A percentile compares a stretch with the other conserved stretches of the same genome.
Conservation (phyloP, 2,329 filamentous ascomycete genomes). For the Claviceps monticola region DNA sequence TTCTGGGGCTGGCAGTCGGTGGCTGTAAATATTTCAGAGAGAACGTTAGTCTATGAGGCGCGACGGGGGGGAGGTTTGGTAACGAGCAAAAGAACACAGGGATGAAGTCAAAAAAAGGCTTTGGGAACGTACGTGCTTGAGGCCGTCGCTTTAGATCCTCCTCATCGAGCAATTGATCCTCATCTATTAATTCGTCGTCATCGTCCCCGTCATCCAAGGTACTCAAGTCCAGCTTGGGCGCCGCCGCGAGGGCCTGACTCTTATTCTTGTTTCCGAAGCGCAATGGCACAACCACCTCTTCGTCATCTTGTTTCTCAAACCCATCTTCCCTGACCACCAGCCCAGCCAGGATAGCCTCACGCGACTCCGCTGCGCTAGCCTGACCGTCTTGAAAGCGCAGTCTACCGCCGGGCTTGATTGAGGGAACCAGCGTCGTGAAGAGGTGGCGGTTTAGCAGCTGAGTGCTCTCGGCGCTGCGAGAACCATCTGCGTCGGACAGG, state of each 20-base stretch:
- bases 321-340: slow-evolving; percentile 49
- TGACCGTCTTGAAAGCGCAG: slow-evolving; percentile 59
- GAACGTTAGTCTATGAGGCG: not conserved
- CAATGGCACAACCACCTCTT: slow-evolving; percentile 41
- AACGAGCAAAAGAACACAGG: not conserved
- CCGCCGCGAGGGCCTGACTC: slow-evolving; percentile 7
- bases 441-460: slow-evolving; percentile 51
- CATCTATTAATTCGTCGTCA: slow-evolving; percentile 73
- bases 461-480: slow-evolving; percentile 43
- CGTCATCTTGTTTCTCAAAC: slow-evolving; percentile 60
- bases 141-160: slow-evolving; percentile 69
- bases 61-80: not conserved
- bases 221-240: slow-evolving; percentile 40
- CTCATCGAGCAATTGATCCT: slow-evolving; percentile 73
- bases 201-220: slow-evolving; percentile 45
- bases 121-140: slow-evolving; percentile 57
- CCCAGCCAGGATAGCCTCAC: slow-evolving; percentile 77
- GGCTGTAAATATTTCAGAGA: slow-evolving; percentile 30
- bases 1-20: slow-evolving; percentile 83
- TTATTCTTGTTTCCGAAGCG: slow-evolving; percentile 27
- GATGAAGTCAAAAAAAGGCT: not conserved
- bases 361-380: slow-evolving; percentile 32
- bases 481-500: slow-evolving; percentile 62
- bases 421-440: slow-evolving; percentile 52
- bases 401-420: slow-evolving; percentile 55